phyloP scores from a whole-genome alignment of 257 asterid species.

The Paraleonurus japonicus region DNA sequence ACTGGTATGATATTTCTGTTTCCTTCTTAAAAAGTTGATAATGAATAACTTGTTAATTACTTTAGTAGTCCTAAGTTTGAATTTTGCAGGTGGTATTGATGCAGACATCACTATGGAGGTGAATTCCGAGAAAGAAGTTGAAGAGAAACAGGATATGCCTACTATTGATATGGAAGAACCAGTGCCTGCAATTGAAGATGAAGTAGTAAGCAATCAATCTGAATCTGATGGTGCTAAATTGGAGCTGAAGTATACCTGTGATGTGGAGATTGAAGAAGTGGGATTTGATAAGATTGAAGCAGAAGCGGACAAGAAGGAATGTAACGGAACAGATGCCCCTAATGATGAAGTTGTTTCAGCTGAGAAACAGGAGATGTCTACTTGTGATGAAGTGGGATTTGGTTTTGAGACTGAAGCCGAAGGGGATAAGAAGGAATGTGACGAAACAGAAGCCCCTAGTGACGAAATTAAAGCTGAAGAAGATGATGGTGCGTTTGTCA shows the following conservation, averaged over 20 bases:
- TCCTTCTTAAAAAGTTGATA: neutral
- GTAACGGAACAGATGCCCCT: neutral
- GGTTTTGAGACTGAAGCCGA: conserved; percentile 8
- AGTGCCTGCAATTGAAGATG: neutral
- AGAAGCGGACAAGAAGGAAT: neutral
- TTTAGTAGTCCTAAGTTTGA: neutral
- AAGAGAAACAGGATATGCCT: conserved; percentile 1
- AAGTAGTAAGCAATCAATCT: neutral
- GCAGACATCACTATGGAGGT: conserved; percentile 23
- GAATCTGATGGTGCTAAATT: conserved; percentile 4
- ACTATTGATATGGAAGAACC: neutral
- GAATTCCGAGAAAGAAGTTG: conserved; percentile 12
- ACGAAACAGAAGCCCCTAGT: neutral
- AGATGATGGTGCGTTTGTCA: conserved; percentile 24
- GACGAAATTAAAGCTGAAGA: conserved; percentile 22
- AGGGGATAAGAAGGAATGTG: neutral
- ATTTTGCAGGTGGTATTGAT: conserved; percentile 33
- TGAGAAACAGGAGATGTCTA: neutral
- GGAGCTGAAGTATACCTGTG: conserved; percentile 5
- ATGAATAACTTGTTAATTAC: neutral
- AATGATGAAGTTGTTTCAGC: neutral
- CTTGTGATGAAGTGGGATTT: conserved; percentile 14
- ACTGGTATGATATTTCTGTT: conserved; percentile 37
- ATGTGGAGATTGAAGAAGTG: conserved; percentile 9
- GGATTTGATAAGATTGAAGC: conserved; percentile 11